These are phyloP conservation scores for Wickerhamiella cacticola DNA, from an alignment of 805 yeast genomes.

Conservation along the genomic window DNA sequence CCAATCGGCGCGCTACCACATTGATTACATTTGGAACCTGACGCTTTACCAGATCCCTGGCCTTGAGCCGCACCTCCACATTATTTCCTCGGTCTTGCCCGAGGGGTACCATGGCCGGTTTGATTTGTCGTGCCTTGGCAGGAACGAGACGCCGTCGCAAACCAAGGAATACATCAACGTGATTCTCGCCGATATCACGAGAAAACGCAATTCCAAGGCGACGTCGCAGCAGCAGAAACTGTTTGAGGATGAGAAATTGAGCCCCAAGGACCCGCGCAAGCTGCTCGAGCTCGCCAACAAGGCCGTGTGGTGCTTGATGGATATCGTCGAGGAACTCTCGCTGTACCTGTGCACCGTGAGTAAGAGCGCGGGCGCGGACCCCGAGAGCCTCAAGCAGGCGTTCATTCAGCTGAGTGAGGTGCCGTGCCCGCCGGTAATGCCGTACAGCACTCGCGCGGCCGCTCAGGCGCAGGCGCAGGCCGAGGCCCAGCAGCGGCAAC, in stretches of 20 bases:
- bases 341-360: background rate
- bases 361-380: background rate
- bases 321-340: background rate
- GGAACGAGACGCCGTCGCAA: background rate
- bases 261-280: background rate
- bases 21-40: conserved; percentile 3
- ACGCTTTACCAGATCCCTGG: background rate
- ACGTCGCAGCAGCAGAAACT: background rate
- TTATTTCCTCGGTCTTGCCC: background rate
- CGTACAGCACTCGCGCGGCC: no score
- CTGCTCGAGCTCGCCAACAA: background rate
- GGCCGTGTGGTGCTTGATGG: background rate
- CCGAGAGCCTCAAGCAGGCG: background rate
- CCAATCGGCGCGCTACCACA: background rate
- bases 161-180: background rate
- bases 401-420: background rate
- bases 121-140: background rate
- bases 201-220: background rate
- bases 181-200: background rate
- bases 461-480: no score
- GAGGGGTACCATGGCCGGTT: background rate
- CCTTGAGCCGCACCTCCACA: background rate
- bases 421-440: conserved; percentile 3
- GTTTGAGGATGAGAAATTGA: background rate
- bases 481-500: no score